These are phyloP conservation scores for sunflower (Helianthus annuus) DNA, from an alignment of 129 eudicot species.

Conservation along the genomic window HanXRQr2.0-SUNRISE NC_035447.2:70213077-70213576, in stretches of 20 bases:
- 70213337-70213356: slow-evolving; percentile 6
- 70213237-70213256: slow-evolving; percentile 1
- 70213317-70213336: not conserved
- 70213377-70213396: slow-evolving; percentile 3
- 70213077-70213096: no score
- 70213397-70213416: not conserved
- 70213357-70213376: no score
- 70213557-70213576: not conserved
- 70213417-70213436: not conserved
- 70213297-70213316: not conserved
- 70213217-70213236: no score
- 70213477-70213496: not conserved
- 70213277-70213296: slow-evolving; percentile 11
- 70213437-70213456: not conserved
- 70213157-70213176: no score
- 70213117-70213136: no score
- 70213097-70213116: no score
- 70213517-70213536: no score
- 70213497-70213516: no score
- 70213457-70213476: slow-evolving; percentile 6
- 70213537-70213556: no score
- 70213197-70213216: no score
- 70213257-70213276: not conserved
- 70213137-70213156: no score
- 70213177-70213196: no score